Evolutionary conservation across 2,329 filamentous ascomycete species (phyloP).

Genomic region (Diaporthe sp.): DNA sequence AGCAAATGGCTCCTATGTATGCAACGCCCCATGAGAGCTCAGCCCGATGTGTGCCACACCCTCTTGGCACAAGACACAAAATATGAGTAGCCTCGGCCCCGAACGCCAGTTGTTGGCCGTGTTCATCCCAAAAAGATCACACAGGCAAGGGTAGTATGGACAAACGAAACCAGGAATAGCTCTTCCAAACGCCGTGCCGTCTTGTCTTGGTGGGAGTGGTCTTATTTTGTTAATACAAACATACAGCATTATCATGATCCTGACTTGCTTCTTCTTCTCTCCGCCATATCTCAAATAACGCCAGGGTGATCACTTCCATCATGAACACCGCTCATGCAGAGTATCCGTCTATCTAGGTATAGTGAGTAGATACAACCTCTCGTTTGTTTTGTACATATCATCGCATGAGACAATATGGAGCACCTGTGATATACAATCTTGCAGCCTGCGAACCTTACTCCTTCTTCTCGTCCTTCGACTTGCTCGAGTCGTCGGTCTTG

Average conservation of each 20-base stretch:
- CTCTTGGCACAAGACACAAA: neutral
- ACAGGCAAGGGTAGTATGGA: neutral
- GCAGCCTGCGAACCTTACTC: neutral
- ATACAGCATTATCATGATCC: conserved; percentile 12
- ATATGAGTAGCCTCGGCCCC: neutral
- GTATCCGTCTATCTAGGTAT: conserved; percentile 36
- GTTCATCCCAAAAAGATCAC: neutral
- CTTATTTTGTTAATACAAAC: conserved; percentile 28
- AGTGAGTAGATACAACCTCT: conserved; percentile 21
- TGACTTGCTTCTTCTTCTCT: conserved; percentile 11
- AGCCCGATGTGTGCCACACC: neutral
- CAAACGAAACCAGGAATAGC: neutral
- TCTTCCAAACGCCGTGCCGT: too few species aligned
- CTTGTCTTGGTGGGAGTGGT: conserved; percentile 31
- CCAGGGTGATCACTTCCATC: conserved; percentile 28
- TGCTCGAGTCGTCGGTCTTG: conserved; percentile 41
- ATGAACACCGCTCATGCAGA: conserved; percentile 37
- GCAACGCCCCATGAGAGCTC: too few species aligned
- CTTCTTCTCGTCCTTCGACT: conserved; percentile 38
- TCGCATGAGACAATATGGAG: conserved; percentile 15
- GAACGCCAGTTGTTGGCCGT: too few species aligned
- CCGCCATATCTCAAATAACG: conserved; percentile 15
- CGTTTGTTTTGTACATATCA: conserved; percentile 30
- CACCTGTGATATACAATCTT: conserved; percentile 21
- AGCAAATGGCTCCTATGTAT: neutral